These are phyloP conservation scores for Ganoderma multipileum DNA, from an alignment of 1,284 basidiomycete species.

Conservation along the genomic window DNA sequence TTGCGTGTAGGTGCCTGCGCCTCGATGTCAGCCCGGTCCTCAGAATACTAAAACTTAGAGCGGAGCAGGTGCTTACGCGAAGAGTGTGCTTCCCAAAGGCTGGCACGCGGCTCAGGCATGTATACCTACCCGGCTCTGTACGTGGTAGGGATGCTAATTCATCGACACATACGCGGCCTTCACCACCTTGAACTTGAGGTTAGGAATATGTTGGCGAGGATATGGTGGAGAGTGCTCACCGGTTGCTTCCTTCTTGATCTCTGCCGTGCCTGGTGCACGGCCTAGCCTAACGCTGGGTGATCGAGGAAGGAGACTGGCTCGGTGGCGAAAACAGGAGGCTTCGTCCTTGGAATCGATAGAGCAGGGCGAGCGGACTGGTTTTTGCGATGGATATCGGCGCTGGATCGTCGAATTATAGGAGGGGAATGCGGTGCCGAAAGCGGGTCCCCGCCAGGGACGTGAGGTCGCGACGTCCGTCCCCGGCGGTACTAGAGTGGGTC, in stretches of 20 bases:
- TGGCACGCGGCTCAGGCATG: neutral
- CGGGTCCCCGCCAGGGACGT: neutral
- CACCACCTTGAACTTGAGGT: neutral
- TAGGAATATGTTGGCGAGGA: neutral
- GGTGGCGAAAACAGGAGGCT: neutral
- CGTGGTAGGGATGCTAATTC: neutral
- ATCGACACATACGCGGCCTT: neutral
- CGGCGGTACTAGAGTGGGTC: neutral
- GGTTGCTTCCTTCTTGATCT: neutral
- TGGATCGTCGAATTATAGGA: neutral
- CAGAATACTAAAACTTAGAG: neutral
- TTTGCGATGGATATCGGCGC: neutral
- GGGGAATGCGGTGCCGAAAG: neutral
- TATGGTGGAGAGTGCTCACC: neutral
- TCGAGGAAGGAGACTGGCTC: neutral
- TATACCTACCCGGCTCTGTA: constrained; percentile 1
- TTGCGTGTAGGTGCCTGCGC: neutral
- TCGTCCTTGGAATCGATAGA: neutral
- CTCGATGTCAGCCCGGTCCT: neutral
- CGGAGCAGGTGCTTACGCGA: neutral
- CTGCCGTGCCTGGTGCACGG: neutral
- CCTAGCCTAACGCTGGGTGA: constrained; percentile 5
- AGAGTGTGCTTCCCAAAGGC: neutral
- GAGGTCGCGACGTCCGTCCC: neutral
- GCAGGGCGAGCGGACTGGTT: neutral